Percentiles rank a stretch among this genome's conserved stretches.
Evolutionary conservation across 495 filamentous ascomycete genomes (phyloP).

Genomic region (Neurospora sp.): DNA sequence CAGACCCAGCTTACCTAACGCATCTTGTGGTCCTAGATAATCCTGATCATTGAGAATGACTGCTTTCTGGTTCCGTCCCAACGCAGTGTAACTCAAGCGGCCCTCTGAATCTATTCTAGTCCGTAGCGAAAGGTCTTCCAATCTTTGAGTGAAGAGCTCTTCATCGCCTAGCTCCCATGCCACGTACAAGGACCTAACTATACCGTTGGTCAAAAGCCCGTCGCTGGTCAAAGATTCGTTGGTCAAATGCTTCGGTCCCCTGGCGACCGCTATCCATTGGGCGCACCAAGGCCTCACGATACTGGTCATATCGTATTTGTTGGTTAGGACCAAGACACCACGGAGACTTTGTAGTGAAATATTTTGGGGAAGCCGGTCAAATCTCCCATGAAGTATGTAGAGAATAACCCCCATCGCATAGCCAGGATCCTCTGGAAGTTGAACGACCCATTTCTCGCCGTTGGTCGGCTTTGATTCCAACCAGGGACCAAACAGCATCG

Average conservation of each 20-base stretch:
- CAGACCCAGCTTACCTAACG: neutral
- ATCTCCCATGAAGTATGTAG: conserved; percentile 16
- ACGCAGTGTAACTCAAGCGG: neutral
- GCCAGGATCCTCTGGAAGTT: conserved; percentile 18
- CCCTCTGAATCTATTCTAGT: neutral
- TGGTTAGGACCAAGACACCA: conserved; percentile 13
- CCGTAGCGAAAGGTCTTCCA: neutral
- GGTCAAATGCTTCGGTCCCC: no score
- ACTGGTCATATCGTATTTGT: conserved; percentile 20
- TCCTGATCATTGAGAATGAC: neutral
- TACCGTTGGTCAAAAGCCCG: neutral
- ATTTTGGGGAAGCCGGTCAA: conserved; percentile 4
- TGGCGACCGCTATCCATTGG: conserved; percentile 4
- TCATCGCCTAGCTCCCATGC: neutral
- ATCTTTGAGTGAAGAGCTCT: neutral
- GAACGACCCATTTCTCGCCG: conserved; percentile 9
- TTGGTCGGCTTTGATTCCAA: conserved; percentile 14
- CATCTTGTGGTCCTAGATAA: neutral
- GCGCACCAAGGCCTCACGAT: conserved; percentile 14
- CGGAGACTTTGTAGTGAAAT: conserved; percentile 6
- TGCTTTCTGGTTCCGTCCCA: neutral
- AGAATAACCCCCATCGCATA: neutral
- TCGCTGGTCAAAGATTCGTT: no score
- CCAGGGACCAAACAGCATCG: conserved; percentile 19
- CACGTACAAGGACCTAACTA: neutral